Conservation (phyloP, 2,329 filamentous ascomycete species). For the Clarireedia hainanense region DNA sequence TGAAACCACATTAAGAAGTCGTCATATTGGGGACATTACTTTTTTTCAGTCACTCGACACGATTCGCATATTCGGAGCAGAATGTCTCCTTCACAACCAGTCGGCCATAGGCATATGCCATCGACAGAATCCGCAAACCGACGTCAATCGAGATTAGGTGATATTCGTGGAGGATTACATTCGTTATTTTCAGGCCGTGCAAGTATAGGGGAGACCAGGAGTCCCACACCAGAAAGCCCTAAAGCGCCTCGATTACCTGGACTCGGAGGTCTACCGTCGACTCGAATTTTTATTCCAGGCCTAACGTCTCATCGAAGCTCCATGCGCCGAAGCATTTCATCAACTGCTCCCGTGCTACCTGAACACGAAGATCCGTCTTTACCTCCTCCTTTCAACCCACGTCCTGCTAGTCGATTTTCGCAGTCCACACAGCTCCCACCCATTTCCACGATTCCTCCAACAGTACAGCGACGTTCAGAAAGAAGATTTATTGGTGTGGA, state of each 20-base stretch:
- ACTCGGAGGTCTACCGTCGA: constrained; percentile 34
- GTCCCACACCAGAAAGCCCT: constrained; percentile 31
- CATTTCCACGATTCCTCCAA: constrained; percentile 13
- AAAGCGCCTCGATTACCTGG: constrained; percentile 38
- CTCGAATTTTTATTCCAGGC: constrained; percentile 36
- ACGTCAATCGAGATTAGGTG: constrained; percentile 20
- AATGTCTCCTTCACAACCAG: constrained; percentile 18
- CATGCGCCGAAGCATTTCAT: constrained; percentile 22
- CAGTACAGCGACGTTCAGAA: constrained; percentile 13
- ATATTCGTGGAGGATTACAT: constrained; percentile 20
- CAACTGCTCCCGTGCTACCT: background rate
- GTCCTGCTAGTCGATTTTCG: constrained; percentile 13
- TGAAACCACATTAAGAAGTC: constrained; percentile 12
- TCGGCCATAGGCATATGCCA: constrained; percentile 11
- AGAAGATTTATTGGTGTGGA: constrained; percentile 35
- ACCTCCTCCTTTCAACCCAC: constrained; percentile 13
- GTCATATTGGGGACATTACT: constrained; percentile 6
- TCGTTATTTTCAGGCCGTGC: constrained; percentile 24
- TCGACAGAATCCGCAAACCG: constrained; percentile 10
- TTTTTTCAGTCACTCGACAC: constrained; percentile 10
- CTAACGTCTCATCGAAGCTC: constrained; percentile 31
- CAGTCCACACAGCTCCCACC: constrained; percentile 9
- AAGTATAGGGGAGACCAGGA: constrained; percentile 16
- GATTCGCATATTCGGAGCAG: constrained; percentile 9
- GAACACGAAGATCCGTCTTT: background rate